A percentile compares a stretch with the other conserved stretches of the same genome.
These are phyloP conservation scores for Tuctoria greenei DNA, from an alignment of 176 grass and related monocot species.

Conservation along the genomic window DNA sequence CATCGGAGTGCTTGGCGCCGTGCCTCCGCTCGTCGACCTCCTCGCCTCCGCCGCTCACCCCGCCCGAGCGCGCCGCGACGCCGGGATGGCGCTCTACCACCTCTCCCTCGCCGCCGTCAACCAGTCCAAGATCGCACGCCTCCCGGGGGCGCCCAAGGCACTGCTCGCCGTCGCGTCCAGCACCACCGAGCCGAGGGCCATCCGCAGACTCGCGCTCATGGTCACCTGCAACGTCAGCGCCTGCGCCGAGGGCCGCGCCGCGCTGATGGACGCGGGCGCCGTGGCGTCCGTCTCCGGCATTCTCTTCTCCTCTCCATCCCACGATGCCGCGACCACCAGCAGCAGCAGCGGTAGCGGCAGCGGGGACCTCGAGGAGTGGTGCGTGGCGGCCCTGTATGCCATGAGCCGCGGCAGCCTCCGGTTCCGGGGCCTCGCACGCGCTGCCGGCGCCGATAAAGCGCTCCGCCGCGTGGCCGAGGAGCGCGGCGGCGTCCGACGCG, in stretches of 20 bases:
- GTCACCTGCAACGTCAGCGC: slow-evolving; percentile 66
- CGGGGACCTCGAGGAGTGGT: slow-evolving; percentile 57
- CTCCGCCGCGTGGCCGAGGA: slow-evolving; percentile 61
- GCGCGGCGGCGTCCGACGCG: slow-evolving; percentile 48
- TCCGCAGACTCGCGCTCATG: slow-evolving; percentile 76
- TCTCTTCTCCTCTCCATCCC: slow-evolving; percentile 27
- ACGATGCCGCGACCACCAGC: background rate
- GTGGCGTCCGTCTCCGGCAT: slow-evolving; percentile 48
- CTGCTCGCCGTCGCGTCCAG: slow-evolving; percentile 50
- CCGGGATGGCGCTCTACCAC: slow-evolving; percentile 86
- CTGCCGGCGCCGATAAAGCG: slow-evolving; percentile 47
- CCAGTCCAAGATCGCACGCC: slow-evolving; percentile 62
- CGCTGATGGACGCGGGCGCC: slow-evolving; percentile 79
- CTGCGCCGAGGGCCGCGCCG: slow-evolving; percentile 60
- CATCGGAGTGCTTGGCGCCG: slow-evolving; percentile 81
- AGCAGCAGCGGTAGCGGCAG: background rate
- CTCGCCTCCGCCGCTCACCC: slow-evolving; percentile 37
- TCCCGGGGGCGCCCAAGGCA: slow-evolving; percentile 48
- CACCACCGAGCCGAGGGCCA: slow-evolving; percentile 21
- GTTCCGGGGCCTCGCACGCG: slow-evolving; percentile 72
- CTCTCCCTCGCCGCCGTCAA: slow-evolving; percentile 69
- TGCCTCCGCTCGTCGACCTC: slow-evolving; percentile 66
- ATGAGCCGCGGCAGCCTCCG: slow-evolving; percentile 76
- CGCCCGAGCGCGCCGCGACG: slow-evolving; percentile 54
- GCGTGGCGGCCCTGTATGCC: slow-evolving; percentile 74